Evolutionary conservation across 2,329 filamentous ascomycete genomes (phyloP), one percentile per base, ranked within the genome.

Genomic region (Botrytis medusae): DNA sequence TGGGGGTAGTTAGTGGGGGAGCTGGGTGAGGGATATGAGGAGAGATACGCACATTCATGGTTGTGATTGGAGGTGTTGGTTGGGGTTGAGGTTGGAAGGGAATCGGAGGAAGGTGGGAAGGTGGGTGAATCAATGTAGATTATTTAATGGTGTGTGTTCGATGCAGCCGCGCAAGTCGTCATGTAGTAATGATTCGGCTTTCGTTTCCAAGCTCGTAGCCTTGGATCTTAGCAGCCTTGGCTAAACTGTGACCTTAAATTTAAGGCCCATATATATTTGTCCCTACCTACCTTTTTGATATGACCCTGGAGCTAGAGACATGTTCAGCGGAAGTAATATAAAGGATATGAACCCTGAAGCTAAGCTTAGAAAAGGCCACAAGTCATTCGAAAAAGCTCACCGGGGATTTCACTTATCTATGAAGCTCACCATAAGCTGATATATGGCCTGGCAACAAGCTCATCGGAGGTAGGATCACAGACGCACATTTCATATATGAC

Each of bases 21-120:
- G 51, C 51, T 8, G 14, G 25, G 51, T 44, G 40, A n/a, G 29
- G 57, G 64, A 59, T 71, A 32, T 70, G 65, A 64, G 32, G 20
- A 9, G 48, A 7, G 51, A 37, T 22, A 79, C 86, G 75, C 79
- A 90, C 89, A 82, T 91, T 91, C 89, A 91, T 80, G 63, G n/a
- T 69, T 32, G 51, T 20, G 14, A 3, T 14, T 72, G 42, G 22
- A n/a, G 16, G 25, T 6, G 16, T 37, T 25, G 2, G 25, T 29
- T 20, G 16, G 12, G 22, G 10, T 37, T 10, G 10, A 9, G n/a
- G 12, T 9, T 20, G 1, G 5, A 8, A 22, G 34, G 20, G 29
- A 46, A 8, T 10, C 34, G 46, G 44, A 54, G 18, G 14, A 44
- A 6, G 10, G 3, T 59, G 18, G 32, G 46, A 42, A 32, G 10